These are phyloP conservation scores for Jacaranda copaia DNA, from an alignment of 257 asterid genomes.

Conservation along the genomic window DNA sequence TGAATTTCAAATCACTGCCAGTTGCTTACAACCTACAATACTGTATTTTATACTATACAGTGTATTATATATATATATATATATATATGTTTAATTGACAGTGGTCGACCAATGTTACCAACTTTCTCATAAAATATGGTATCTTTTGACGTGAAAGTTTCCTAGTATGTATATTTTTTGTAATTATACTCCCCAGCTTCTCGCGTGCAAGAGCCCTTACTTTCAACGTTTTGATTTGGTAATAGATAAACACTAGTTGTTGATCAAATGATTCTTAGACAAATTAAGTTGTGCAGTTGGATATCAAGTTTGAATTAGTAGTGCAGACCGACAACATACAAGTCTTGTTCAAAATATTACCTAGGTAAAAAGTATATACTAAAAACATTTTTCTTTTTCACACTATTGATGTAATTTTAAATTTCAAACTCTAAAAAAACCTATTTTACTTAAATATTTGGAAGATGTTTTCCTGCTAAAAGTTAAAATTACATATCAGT, in stretches of 20 bases:
- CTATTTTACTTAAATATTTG: no score
- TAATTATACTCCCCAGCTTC: constrained; percentile 6
- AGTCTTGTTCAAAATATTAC: no score
- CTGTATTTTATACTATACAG: constrained; percentile 5
- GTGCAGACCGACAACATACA: no score
- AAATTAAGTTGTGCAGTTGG: background rate
- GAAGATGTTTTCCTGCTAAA: no score
- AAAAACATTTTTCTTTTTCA: no score
- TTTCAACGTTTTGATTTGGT: no score
- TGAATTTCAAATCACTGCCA: constrained; percentile 39
- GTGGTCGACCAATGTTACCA: constrained; percentile 41
- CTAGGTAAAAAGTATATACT: no score
- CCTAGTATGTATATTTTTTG: no score
- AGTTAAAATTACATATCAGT: no score
- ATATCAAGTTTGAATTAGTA: no score
- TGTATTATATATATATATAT: background rate
- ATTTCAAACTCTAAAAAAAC: no score
- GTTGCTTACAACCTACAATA: constrained; percentile 38
- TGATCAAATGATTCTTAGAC: background rate
- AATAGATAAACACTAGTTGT: background rate
- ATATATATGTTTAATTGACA: background rate
- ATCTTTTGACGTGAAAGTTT: background rate
- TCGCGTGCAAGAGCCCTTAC: constrained; percentile 25
- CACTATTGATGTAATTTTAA: no score
- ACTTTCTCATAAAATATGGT: constrained; percentile 24